Conservation (phyloP, 768 basidiomycete genomes). For the Gautieria morchelliformis region DNA sequence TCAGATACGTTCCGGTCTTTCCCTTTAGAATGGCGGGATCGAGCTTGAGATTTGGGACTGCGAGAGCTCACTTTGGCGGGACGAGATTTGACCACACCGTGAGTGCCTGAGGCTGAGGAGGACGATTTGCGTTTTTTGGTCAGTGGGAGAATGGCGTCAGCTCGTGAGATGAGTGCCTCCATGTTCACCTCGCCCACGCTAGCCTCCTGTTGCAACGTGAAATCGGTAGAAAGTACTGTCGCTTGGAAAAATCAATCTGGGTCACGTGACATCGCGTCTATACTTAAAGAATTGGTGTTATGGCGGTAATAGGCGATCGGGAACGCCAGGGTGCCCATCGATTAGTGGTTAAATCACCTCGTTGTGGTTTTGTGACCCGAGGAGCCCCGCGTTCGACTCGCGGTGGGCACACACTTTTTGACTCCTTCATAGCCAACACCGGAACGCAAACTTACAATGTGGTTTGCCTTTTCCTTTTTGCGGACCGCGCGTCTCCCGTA, state of each 20-base stretch:
- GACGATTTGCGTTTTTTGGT: constrained; percentile 29
- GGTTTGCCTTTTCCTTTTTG: background rate
- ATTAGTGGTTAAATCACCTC: constrained; percentile 13
- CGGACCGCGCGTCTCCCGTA: background rate
- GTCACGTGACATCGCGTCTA: background rate
- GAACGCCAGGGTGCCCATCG: constrained; percentile 5
- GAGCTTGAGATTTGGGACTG: background rate
- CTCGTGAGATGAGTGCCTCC: constrained; percentile 68
- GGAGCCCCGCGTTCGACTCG: constrained; percentile 12
- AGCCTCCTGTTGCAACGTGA: background rate
- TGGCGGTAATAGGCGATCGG: background rate
- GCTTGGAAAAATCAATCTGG: background rate
- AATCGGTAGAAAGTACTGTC: background rate
- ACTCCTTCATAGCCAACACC: background rate
- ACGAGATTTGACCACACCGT: background rate
- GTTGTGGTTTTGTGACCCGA: constrained; percentile 9
- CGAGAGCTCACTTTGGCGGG: background rate
- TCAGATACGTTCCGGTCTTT: constrained; percentile 14
- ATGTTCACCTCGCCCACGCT: constrained; percentile 24
- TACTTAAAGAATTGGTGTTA: background rate
- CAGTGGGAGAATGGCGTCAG: constrained; percentile 44
- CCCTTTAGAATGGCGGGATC: constrained; percentile 15
- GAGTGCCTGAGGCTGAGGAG: constrained; percentile 10
- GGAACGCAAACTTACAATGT: background rate
- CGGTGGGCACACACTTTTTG: constrained; percentile 10